Percentiles rank a stretch among this genome's conserved stretches.
Evolutionary conservation across 2,329 filamentous ascomycete species (phyloP).

Genomic region (Epichloe sibirici): DNA sequence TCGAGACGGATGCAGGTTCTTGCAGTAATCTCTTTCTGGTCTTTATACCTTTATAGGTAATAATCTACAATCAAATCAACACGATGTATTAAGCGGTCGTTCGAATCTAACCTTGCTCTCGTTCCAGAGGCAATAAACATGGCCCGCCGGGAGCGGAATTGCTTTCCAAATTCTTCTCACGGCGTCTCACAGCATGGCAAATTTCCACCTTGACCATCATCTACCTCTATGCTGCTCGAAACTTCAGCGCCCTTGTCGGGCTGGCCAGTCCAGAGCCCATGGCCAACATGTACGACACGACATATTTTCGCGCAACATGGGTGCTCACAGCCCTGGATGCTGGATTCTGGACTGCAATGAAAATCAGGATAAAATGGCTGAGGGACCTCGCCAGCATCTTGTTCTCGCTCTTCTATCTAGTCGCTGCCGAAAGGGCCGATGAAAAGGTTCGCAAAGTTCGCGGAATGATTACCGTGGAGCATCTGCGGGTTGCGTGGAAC

Average conservation of each 20-base stretch:
- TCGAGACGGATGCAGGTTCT: slow-evolving; percentile 89
- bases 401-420: slow-evolving; percentile 82
- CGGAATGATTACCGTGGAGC: slow-evolving; percentile 76
- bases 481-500: slow-evolving; percentile 88
- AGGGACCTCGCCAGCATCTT: slow-evolving; percentile 71
- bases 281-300: slow-evolving; percentile 82
- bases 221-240: slow-evolving; percentile 81
- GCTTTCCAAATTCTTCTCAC: slow-evolving; percentile 59
- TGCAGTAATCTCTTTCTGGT: slow-evolving; percentile 85
- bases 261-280: slow-evolving; percentile 88
- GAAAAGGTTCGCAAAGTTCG: slow-evolving; percentile 92
- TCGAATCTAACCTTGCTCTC: neutral
- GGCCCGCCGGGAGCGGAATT: slow-evolving; percentile 66
- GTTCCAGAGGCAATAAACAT: slow-evolving; percentile 64
- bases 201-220: slow-evolving; percentile 77
- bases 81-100: neutral
- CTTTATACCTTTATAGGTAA: slow-evolving; percentile 66
- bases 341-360: slow-evolving; percentile 98
- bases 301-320: slow-evolving; percentile 96
- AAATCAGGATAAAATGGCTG: slow-evolving; percentile 64
- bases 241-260: slow-evolving; percentile 85
- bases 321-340: slow-evolving; percentile 88
- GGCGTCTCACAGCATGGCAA: slow-evolving; percentile 75
- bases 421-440: slow-evolving; percentile 87
- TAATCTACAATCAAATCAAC: neutral